Percentiles rank a stretch among this genome's conserved stretches.
Evolutionary conservation across 116 monocot genomes (phyloP).

Genomic region (Zostera marina): DNA sequence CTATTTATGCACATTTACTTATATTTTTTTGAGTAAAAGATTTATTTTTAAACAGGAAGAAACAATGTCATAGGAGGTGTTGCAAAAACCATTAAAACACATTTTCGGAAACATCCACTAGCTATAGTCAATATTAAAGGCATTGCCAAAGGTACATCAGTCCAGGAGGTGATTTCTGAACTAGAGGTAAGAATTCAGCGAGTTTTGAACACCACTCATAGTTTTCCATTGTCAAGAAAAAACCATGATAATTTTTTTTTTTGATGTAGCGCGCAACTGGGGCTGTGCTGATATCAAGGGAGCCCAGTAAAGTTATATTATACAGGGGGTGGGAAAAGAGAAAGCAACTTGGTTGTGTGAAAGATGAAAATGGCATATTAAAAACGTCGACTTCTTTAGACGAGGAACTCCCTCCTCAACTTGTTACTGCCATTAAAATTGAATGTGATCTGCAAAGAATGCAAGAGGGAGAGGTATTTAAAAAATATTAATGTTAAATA

Average conservation of each 20-base stretch:
- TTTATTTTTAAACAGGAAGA: constrained; percentile 38
- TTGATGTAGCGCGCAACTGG: constrained; percentile 62
- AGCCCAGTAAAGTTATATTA: constrained; percentile 79
- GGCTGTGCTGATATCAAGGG: constrained; percentile 75
- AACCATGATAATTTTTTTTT: neutral
- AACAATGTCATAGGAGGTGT: constrained; percentile 70
- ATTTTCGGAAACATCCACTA: constrained; percentile 81
- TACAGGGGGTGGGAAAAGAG: constrained; percentile 72
- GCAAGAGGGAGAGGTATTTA: constrained; percentile 4
- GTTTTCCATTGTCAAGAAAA: neutral
- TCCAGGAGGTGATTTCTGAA: constrained; percentile 65
- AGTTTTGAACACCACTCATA: neutral
- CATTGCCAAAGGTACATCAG: constrained; percentile 71
- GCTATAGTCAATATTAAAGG: constrained; percentile 93
- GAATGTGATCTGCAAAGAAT: constrained; percentile 40
- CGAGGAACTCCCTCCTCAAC: constrained; percentile 34
- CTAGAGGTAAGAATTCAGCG: constrained; percentile 44
- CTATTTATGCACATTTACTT: neutral
- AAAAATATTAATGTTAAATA: neutral
- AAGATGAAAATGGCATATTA: constrained; percentile 4
- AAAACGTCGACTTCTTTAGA: neutral
- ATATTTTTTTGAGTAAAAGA: neutral
- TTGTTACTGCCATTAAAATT: constrained; percentile 60
- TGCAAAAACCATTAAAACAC: constrained; percentile 64
- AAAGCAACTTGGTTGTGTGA: constrained; percentile 11